Percentiles rank a stretch among this genome's conserved stretches.
Evolutionary conservation across 2,329 filamentous ascomycete species (phyloP).

Genomic region (Colletotrichum sp.): DNA sequence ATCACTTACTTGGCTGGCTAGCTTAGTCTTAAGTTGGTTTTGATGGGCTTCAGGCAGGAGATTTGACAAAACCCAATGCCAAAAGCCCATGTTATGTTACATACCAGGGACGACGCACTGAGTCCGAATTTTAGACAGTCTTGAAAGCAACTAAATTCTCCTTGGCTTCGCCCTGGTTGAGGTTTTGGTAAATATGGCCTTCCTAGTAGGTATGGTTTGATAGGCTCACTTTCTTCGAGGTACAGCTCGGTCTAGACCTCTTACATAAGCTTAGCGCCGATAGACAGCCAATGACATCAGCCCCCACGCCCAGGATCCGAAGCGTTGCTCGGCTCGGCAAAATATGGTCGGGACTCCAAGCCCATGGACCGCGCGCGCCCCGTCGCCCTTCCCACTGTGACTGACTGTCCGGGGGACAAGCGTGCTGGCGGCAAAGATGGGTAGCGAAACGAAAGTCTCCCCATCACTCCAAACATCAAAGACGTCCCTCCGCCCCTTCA

Average conservation of each 20-base stretch:
- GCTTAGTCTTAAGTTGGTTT: neutral
- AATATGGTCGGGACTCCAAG: slow-evolving; percentile 13
- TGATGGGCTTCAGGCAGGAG: neutral
- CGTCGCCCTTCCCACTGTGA: neutral
- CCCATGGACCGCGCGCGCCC: neutral
- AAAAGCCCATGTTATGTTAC: neutral
- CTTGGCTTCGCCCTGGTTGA: neutral
- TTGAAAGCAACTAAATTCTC: neutral
- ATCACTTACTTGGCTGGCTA: neutral
- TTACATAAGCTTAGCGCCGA: slow-evolving; percentile 13
- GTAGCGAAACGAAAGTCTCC: slow-evolving; percentile 16
- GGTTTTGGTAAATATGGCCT: neutral
- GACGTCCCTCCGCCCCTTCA: slow-evolving; percentile 12
- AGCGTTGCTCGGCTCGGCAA: slow-evolving; percentile 19
- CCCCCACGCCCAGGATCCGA: neutral
- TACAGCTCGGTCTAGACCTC: neutral
- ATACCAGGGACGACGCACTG: neutral
- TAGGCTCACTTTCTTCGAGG: neutral
- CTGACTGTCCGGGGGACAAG: neutral
- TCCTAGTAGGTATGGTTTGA: neutral
- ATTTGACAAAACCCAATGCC: neutral
- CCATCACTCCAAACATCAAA: slow-evolving; percentile 14
- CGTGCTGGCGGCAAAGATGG: slow-evolving; percentile 13
- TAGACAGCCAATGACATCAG: slow-evolving; percentile 17
- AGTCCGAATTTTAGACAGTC: neutral